A percentile compares a stretch with the other conserved stretches of the same genome.
Evolutionary conservation across 140 eudicot genomes (phyloP).

Genomic region (Anethum foeniculum): DNA sequence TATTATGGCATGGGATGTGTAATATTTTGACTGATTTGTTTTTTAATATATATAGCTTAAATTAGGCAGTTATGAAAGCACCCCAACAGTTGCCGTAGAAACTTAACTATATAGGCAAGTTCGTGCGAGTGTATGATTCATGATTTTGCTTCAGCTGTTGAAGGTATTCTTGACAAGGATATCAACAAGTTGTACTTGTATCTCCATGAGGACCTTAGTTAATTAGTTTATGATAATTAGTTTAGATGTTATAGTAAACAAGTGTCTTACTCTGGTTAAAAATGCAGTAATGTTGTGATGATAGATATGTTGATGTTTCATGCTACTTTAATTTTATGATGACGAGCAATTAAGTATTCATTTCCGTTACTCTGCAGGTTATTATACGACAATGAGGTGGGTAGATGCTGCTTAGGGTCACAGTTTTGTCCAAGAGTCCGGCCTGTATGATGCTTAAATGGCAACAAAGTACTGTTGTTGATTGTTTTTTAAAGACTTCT

Average conservation of each 20-base stretch:
- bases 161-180: neutral
- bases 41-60: neutral
- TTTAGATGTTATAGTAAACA: neutral
- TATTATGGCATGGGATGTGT: neutral
- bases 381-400: neutral
- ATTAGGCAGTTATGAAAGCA: neutral
- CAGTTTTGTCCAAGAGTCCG: constrained; percentile 14
- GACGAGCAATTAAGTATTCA: neutral
- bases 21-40: neutral
- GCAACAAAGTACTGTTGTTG: neutral
- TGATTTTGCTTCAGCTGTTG: neutral
- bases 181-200: neutral
- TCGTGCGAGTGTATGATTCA: neutral
- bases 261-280: neutral
- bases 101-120: neutral
- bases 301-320: neutral
- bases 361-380: constrained; percentile 1
- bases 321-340: neutral
- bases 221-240: neutral
- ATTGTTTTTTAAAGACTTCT: neutral
- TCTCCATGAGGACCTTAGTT: neutral
- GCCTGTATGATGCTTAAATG: neutral
- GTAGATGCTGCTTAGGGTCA: neutral
- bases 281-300: neutral
- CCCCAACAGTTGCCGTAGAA: neutral